Evolutionary conservation across 2,329 filamentous ascomycete species (phyloP).

Genomic region (Orbilia javanica): DNA sequence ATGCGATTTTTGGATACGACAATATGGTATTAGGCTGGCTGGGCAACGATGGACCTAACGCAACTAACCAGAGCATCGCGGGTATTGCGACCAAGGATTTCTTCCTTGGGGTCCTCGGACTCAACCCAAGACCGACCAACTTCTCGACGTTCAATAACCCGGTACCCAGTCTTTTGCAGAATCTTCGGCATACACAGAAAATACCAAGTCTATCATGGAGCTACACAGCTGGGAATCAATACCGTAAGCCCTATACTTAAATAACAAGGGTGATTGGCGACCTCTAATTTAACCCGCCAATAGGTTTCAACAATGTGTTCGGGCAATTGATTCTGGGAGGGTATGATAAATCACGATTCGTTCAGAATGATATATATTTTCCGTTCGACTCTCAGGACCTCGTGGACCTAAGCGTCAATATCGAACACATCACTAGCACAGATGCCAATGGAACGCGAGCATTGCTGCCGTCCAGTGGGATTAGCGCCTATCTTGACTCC

Average conservation of each 20-base stretch:
- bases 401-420: constrained; percentile 62
- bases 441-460: constrained; percentile 59
- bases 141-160: constrained; percentile 34
- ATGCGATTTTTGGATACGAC: constrained; percentile 51
- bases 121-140: constrained; percentile 30
- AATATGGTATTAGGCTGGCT: constrained; percentile 29
- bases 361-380: constrained; percentile 63
- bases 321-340: constrained; percentile 62
- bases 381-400: constrained; percentile 62
- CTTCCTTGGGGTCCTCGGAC: constrained; percentile 33
- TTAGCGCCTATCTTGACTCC: constrained; percentile 65
- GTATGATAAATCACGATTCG: constrained; percentile 63
- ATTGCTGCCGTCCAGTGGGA: constrained; percentile 59
- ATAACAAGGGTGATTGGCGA: not conserved
- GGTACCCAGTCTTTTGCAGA: constrained; percentile 22
- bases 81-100: constrained; percentile 43
- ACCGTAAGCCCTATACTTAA: constrained; percentile 1
- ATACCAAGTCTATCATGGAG: constrained; percentile 40
- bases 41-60: constrained; percentile 9
- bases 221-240: constrained; percentile 36
- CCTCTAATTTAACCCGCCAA: not conserved
- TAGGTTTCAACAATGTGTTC: constrained; percentile 15
- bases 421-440: constrained; percentile 62
- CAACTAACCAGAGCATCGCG: constrained; percentile 36
- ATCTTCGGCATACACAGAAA: not conserved